A percentile compares a stretch with the other conserved stretches of the same genome.
Conservation (phyloP, 2,329 filamentous ascomycete genomes). For the Bipolaris sorokiniana region DNA sequence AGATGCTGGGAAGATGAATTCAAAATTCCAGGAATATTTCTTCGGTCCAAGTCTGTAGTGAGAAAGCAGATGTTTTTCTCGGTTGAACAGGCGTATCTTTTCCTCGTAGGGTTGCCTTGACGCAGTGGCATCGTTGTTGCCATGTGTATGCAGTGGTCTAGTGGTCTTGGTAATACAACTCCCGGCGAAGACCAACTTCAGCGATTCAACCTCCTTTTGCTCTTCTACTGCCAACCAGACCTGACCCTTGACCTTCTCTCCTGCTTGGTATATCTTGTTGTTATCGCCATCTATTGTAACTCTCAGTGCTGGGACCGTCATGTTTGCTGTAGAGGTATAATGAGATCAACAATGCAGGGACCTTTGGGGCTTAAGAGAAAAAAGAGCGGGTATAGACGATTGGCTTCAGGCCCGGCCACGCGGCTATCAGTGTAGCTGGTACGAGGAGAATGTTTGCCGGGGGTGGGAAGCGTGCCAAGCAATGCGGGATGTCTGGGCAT, state of each 20-base stretch:
- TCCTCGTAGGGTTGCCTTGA: constrained; percentile 37
- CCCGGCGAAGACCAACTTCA: constrained; percentile 42
- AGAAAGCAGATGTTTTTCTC: constrained; percentile 33
- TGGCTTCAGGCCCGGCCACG: constrained; percentile 32
- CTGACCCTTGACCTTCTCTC: constrained; percentile 45
- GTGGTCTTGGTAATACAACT: constrained; percentile 43
- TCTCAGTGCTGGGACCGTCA: constrained; percentile 36
- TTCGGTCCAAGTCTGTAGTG: constrained; percentile 27
- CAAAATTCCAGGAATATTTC: constrained; percentile 44
- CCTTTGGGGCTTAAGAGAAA: constrained; percentile 30
- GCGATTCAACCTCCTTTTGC: constrained; percentile 34
- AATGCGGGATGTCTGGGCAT: constrained; percentile 37
- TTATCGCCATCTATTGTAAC: constrained; percentile 42
- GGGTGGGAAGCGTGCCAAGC: constrained; percentile 34
- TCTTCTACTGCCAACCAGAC: constrained; percentile 37
- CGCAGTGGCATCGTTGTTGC: constrained; percentile 20
- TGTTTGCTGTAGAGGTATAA: constrained; percentile 21
- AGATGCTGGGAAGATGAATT: constrained; percentile 44
- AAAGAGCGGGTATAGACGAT: constrained; percentile 14
- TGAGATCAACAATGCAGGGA: constrained; percentile 37
- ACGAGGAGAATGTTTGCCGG: constrained; percentile 43
- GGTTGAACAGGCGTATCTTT: constrained; percentile 38
- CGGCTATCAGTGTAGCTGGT: constrained; percentile 34
- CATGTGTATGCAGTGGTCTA: constrained; percentile 30
- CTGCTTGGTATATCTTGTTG: constrained; percentile 37